Evolutionary conservation across 2,329 filamentous ascomycete genomes (phyloP).

Genomic region (Colletotrichum cuscutae): DNA sequence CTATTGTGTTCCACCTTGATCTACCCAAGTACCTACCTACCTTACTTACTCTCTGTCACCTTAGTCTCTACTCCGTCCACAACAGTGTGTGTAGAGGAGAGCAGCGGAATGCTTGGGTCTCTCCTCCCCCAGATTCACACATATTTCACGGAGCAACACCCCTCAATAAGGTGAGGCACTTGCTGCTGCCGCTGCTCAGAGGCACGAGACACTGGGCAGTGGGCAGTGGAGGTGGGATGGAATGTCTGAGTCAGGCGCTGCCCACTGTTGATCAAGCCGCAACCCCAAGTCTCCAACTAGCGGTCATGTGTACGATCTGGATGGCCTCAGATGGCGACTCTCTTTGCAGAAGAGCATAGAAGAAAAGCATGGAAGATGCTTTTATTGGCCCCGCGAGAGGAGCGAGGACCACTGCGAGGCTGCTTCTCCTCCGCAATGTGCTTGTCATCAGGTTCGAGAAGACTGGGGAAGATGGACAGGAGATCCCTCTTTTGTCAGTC

Average conservation of each 20-base stretch:
- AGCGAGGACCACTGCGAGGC: neutral
- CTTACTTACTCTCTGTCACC: no score
- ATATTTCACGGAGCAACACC: neutral
- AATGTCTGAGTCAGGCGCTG: constrained; percentile 27
- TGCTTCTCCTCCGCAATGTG: neutral
- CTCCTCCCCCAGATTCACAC: constrained; percentile 25
- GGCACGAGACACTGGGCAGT: neutral
- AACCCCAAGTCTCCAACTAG: neutral
- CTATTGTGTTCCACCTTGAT: neutral
- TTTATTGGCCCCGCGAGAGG: neutral
- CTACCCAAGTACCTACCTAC: no score
- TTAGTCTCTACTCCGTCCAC: no score
- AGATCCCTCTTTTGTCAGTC: neutral
- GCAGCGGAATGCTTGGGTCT: neutral
- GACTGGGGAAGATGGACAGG: neutral
- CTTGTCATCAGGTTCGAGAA: neutral
- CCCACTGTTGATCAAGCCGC: constrained; percentile 3
- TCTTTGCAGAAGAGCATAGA: constrained; percentile 12
- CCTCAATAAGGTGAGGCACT: neutral
- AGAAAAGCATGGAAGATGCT: constrained; percentile 30
- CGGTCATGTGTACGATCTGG: constrained; percentile 22
- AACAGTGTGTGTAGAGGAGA: neutral
- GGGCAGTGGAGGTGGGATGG: neutral
- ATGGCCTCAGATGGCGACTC: neutral
- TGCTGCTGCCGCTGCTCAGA: neutral